These are phyloP conservation scores for Solanum okadae DNA, from an alignment of 257 asterid species.

Conservation along the genomic window DNA sequence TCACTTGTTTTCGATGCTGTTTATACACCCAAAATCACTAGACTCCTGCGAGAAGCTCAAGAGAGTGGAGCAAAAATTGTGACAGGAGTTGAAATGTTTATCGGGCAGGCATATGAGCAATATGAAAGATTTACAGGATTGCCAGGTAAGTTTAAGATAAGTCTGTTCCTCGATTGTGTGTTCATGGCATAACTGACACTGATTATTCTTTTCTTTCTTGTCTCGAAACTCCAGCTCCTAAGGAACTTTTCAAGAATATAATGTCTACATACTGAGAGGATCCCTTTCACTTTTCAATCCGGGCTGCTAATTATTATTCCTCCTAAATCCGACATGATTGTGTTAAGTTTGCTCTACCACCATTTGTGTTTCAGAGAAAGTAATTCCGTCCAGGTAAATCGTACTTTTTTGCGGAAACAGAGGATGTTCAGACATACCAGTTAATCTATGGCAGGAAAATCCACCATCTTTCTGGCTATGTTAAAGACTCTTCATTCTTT, in stretches of 20 bases:
- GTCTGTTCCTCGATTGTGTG: not conserved
- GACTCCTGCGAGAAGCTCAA: slow-evolving; percentile 65
- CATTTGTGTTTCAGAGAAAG: not conserved
- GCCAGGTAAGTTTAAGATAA: slow-evolving; percentile 42
- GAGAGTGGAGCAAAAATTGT: slow-evolving; percentile 78
- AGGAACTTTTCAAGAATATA: slow-evolving; percentile 59
- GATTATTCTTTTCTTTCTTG: not conserved
- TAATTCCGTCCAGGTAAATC: not conserved
- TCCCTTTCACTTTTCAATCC: not conserved
- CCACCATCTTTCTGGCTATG: slow-evolving; percentile 6
- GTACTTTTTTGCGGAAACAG: not conserved
- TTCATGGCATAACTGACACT: not conserved
- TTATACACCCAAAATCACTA: slow-evolving; percentile 80
- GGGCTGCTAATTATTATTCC: not conserved
- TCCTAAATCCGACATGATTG: not conserved
- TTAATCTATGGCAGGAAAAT: not conserved
- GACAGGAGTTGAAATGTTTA: slow-evolving; percentile 82
- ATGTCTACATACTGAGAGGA: slow-evolving; percentile 29
- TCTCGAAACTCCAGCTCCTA: slow-evolving; percentile 57
- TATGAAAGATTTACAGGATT: slow-evolving; percentile 85
- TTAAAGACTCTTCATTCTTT: slow-evolving; percentile 23
- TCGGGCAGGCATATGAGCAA: slow-evolving; percentile 88
- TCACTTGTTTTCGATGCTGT: slow-evolving; percentile 89
- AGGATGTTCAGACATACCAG: not conserved
- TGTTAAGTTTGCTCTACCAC: not conserved